These are phyloP conservation scores for Leccinum truebloodii DNA, from an alignment of 768 basidiomycete genomes.

Conservation along the genomic window DNA sequence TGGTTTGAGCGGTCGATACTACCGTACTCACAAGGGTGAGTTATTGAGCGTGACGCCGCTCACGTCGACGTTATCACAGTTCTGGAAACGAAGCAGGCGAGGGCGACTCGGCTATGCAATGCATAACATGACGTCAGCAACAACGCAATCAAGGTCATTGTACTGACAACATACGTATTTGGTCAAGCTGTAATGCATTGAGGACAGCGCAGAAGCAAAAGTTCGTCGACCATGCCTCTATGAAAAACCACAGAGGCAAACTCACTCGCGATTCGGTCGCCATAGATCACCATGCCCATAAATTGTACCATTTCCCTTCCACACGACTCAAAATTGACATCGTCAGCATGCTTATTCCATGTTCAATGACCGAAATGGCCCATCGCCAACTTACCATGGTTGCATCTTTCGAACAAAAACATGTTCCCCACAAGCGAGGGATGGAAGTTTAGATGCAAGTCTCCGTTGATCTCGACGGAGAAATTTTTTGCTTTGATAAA, in stretches of 20 bases:
- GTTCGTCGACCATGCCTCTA: background rate
- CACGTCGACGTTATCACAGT: constrained; percentile 7
- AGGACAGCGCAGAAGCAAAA: background rate
- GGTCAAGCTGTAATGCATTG: constrained; percentile 5
- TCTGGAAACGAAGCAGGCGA: constrained; percentile 8
- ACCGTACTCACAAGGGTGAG: constrained; percentile 8
- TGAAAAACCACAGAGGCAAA: background rate
- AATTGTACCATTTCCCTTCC: constrained; percentile 9
- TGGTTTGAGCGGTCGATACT: background rate
- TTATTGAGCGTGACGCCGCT: constrained; percentile 20
- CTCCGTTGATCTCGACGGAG: constrained; percentile 8
- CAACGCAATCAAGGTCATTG: background rate
- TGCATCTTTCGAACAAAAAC: constrained; percentile 6
- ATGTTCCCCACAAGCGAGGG: background rate
- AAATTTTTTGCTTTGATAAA: background rate
- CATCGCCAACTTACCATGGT: background rate
- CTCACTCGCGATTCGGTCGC: constrained; percentile 2
- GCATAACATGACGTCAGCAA: background rate
- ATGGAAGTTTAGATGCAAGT: constrained; percentile 4
- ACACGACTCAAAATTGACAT: constrained; percentile 1
- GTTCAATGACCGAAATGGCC: background rate
- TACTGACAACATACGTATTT: constrained; percentile 2
- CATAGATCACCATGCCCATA: constrained; percentile 9
- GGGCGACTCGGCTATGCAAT: constrained; percentile 4
- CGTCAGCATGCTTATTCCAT: background rate